These are phyloP conservation scores for Rhodotorula diobovata DNA, from an alignment of 768 basidiomycete genomes.

Conservation along the genomic window DNA sequence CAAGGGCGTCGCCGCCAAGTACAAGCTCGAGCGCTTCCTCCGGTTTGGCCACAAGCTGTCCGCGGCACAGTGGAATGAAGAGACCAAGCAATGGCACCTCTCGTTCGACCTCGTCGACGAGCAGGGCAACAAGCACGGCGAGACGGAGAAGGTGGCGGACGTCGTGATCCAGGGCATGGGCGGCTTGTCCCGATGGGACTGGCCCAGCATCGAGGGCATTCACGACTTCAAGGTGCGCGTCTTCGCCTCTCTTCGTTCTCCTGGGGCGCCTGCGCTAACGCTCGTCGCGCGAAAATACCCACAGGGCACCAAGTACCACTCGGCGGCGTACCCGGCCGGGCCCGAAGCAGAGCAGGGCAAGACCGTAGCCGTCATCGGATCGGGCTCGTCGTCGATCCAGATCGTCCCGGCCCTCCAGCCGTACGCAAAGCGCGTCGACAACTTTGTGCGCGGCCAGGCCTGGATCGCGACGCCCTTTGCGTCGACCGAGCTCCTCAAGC, in stretches of 20 bases:
- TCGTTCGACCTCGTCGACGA: constrained; percentile 45
- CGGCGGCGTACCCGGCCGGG: constrained; percentile 57
- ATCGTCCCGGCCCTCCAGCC: constrained; percentile 32
- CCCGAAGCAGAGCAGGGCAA: constrained; percentile 42
- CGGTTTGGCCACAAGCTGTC: constrained; percentile 41
- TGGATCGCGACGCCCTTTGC: constrained; percentile 38
- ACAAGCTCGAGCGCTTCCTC: constrained; percentile 38
- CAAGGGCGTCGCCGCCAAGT: constrained; percentile 44
- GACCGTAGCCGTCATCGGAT: constrained; percentile 44
- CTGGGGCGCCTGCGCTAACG: too few relatives aligned
- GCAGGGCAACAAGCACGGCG: constrained; percentile 45
- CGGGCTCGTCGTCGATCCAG: constrained; percentile 37
- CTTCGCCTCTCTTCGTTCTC: too few relatives aligned
- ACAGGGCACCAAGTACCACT: constrained; percentile 58
- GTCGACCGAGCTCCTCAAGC: constrained; percentile 26
- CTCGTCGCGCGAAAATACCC: too few relatives aligned
- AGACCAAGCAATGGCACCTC: constrained; percentile 58
- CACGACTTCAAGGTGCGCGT: constrained; percentile 51
- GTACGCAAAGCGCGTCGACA: constrained; percentile 25
- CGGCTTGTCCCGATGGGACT: constrained; percentile 56
- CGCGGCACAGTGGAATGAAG: constrained; percentile 55
- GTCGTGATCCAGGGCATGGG: constrained; percentile 60
- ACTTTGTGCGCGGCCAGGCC: constrained; percentile 33
- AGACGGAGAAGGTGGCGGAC: constrained; percentile 57
- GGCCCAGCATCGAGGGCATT: constrained; percentile 64